phyloP scores from a whole-genome alignment of 139 green algal genomes.

The Closterium sp. region DNA sequence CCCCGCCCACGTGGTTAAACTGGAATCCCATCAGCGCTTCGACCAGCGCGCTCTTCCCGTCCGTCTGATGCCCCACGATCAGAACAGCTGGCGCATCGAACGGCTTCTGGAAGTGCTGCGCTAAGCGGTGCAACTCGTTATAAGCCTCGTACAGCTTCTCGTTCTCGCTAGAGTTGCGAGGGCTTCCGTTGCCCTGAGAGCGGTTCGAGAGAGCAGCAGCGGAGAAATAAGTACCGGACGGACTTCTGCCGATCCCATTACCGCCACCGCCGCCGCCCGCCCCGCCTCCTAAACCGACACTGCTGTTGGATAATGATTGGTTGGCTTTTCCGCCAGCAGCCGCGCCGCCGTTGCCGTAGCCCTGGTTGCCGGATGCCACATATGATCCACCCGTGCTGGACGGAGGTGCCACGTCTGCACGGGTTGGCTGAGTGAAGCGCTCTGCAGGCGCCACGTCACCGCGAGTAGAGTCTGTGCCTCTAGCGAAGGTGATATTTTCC shows the following conservation, averaged over 20 bases:
- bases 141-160: conserved; percentile 91
- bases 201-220: neutral
- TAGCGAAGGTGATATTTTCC: neutral
- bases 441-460: neutral
- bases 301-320: neutral
- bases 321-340: neutral
- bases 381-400: neutral
- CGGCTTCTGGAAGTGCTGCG: conserved; percentile 90
- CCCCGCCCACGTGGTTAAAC: conserved; percentile 96
- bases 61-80: conserved; percentile 94
- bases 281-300: neutral
- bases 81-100: conserved; percentile 95
- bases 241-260: neutral
- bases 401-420: neutral
- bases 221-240: neutral
- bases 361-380: neutral
- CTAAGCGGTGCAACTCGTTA: conserved; percentile 85
- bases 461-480: neutral
- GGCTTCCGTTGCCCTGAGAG: neutral
- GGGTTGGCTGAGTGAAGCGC: neutral
- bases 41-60: conserved; percentile 89
- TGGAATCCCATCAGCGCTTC: conserved; percentile 97
- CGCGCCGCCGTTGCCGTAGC: neutral
- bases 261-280: no score
- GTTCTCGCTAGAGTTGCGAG: conserved; percentile 70